Evolutionary conservation across 164 flowering plant species (phyloP).

Genomic region (Stephania yunnanensis): DNA sequence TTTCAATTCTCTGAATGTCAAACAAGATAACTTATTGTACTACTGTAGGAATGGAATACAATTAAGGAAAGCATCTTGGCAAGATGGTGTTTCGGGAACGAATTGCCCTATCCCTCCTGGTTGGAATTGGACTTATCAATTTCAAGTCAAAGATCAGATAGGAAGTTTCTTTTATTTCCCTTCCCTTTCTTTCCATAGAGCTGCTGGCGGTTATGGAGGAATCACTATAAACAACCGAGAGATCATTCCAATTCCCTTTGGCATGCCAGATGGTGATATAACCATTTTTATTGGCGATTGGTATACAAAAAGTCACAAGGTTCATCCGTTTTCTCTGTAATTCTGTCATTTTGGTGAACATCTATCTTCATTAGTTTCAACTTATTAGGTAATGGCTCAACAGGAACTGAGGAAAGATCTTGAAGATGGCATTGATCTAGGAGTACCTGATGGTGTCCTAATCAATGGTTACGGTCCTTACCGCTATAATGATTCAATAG

Average conservation of each 20-base stretch:
- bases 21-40: neutral
- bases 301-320: conserved; percentile 79
- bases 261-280: conserved; percentile 81
- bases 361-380: neutral
- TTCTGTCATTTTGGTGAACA: conserved; percentile 2
- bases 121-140: conserved; percentile 94
- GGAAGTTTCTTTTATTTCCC: conserved; percentile 97
- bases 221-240: conserved; percentile 70
- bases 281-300: conserved; percentile 77
- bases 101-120: conserved; percentile 92
- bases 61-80: conserved; percentile 91
- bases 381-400: conserved; percentile 16
- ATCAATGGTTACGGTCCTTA: conserved; percentile 78
- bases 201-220: conserved; percentile 95
- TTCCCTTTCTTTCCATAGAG: conserved; percentile 70
- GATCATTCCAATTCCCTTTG: conserved; percentile 85
- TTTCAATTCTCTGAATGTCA: neutral
- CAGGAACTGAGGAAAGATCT: conserved; percentile 68
- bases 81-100: conserved; percentile 92
- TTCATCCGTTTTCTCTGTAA: conserved; percentile 19
- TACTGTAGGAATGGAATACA: conserved; percentile 81
- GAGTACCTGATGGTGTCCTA: conserved; percentile 78
- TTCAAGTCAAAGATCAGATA: conserved; percentile 95
- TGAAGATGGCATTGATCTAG: conserved; percentile 60
- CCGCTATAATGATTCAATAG: conserved; percentile 48